Conservation (phyloP, 2,329 filamentous ascomycete genomes). For the Fusarium chaquense region DNA sequence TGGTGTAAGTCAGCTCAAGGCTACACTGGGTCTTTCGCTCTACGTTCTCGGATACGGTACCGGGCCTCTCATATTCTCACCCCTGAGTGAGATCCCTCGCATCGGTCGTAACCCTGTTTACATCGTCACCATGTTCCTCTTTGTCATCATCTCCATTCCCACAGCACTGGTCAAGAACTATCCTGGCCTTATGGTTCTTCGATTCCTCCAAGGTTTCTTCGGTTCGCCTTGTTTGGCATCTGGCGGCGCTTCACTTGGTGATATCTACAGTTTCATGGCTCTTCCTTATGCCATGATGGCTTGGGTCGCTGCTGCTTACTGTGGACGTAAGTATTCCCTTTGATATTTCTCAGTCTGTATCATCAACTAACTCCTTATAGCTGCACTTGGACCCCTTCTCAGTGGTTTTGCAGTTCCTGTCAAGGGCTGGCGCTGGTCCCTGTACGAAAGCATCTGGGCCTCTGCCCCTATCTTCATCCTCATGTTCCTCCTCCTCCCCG, state of each 20-base stretch:
- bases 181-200: constrained; percentile 71
- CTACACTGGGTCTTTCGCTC: constrained; percentile 69
- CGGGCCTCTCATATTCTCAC: constrained; percentile 74
- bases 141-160: constrained; percentile 74
- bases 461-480: constrained; percentile 68
- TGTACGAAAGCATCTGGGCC: constrained; percentile 73
- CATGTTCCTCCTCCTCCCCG: constrained; percentile 73
- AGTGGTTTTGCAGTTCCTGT: constrained; percentile 70
- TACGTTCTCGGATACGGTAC: constrained; percentile 74
- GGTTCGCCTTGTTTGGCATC: constrained; percentile 74
- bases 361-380: constrained; percentile 40
- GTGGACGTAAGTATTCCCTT: constrained; percentile 53
- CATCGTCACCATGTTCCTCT: constrained; percentile 74
- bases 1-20: constrained; percentile 62
- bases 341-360: no score
- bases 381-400: constrained; percentile 70
- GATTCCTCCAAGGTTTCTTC: constrained; percentile 75
- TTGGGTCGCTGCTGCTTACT: constrained; percentile 68
- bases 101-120: constrained; percentile 78
- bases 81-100: constrained; percentile 73
- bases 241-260: constrained; percentile 63
- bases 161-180: constrained; percentile 73
- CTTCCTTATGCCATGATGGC: constrained; percentile 69
- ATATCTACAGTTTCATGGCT: constrained; percentile 66
- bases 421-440: constrained; percentile 72